These are phyloP conservation scores for Kwoniella mangroviensis DNA, from an alignment of 768 basidiomycete species.

Conservation along the genomic window DNA sequence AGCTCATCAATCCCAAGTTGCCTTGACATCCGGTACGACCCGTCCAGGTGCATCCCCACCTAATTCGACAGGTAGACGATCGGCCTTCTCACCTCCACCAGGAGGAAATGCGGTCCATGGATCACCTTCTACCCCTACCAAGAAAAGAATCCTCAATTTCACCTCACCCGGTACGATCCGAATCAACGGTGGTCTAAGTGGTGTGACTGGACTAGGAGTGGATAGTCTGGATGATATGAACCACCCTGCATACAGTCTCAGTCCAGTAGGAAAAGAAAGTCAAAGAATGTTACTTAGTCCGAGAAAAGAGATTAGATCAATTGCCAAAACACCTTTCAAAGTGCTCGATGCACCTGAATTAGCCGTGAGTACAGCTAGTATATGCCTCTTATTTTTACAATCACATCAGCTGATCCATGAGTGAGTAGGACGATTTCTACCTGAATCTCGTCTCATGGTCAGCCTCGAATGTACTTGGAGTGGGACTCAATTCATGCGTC, in stretches of 20 bases:
- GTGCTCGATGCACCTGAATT: constrained; percentile 96
- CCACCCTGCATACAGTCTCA: constrained; percentile 86
- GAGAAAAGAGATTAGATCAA: constrained; percentile 74
- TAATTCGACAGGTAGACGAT: constrained; percentile 30
- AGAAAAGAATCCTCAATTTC: constrained; percentile 55
- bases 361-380: constrained; percentile 61
- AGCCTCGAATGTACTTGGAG: constrained; percentile 89
- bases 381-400: neutral
- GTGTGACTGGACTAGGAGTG: constrained; percentile 37
- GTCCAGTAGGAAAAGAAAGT: constrained; percentile 82
- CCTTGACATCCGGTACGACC: constrained; percentile 32
- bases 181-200: constrained; percentile 57
- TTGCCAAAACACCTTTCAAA: constrained; percentile 94
- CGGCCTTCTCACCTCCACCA: constrained; percentile 49
- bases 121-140: constrained; percentile 55
- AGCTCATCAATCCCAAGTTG: constrained; percentile 48
- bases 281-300: constrained; percentile 83
- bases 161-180: constrained; percentile 59
- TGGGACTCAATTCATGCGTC: constrained; percentile 87
- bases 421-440: constrained; percentile 81
- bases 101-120: constrained; percentile 4
- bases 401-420: constrained; percentile 13
- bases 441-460: constrained; percentile 98
- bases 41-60: constrained; percentile 36
- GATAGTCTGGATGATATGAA: constrained; percentile 75